phyloP scores from a whole-genome alignment of 2,329 filamentous ascomycete genomes.

The Xylaria hypoxylon region DNA sequence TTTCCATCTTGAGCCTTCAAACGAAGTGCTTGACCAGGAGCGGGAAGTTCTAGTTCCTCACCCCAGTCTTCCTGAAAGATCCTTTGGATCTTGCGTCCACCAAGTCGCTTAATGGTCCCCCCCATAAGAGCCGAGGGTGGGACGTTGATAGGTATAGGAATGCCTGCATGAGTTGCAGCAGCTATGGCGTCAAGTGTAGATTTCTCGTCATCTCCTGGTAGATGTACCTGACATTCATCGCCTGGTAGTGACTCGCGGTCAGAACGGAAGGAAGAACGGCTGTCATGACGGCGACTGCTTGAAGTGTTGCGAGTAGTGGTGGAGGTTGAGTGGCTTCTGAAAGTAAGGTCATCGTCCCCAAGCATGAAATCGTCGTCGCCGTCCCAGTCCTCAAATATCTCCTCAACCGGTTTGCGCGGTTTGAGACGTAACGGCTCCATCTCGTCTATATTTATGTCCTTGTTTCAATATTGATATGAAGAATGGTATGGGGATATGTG shows the following conservation, averaged over 20 bases:
- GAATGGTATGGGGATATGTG: slow-evolving; percentile 13
- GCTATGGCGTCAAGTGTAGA: slow-evolving; percentile 88
- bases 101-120: slow-evolving; percentile 91
- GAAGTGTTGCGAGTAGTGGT: slow-evolving; percentile 49
- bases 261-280: slow-evolving; percentile 86
- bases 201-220: slow-evolving; percentile 86
- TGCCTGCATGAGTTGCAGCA: slow-evolving; percentile 87
- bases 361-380: slow-evolving; percentile 81
- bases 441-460: slow-evolving; percentile 43
- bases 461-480: slow-evolving; percentile 8
- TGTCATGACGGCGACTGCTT: slow-evolving; percentile 66
- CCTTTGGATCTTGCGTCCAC: slow-evolving; percentile 77
- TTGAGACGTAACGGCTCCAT: slow-evolving; percentile 70
- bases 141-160: slow-evolving; percentile 88
- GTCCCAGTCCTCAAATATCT: slow-evolving; percentile 80
- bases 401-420: slow-evolving; percentile 65
- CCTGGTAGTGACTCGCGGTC: slow-evolving; percentile 80
- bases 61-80: slow-evolving; percentile 84
- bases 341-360: slow-evolving; percentile 72
- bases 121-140: slow-evolving; percentile 90
- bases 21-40: slow-evolving; percentile 67
- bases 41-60: slow-evolving; percentile 79
- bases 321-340: slow-evolving; percentile 63
- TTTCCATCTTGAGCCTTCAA: slow-evolving; percentile 72
- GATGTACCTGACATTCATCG: slow-evolving; percentile 87